Evolutionary conservation across 23 red algal species (phyloP).

Genomic region (Gracilaria domingensis): DNA sequence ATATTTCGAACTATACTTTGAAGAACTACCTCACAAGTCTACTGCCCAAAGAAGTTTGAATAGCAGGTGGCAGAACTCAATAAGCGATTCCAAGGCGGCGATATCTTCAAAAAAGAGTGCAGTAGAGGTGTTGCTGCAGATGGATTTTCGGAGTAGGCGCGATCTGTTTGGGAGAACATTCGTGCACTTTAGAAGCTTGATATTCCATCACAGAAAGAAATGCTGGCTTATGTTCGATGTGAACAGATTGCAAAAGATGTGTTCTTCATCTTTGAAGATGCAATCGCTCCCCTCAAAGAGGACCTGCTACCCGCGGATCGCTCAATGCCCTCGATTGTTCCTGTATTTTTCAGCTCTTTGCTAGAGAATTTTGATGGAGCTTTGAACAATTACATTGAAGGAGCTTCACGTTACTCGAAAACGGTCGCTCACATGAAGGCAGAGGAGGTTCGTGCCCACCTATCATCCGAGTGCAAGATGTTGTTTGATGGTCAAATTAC

Average conservation of each 20-base stretch:
- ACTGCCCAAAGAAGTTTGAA: constrained; percentile 63
- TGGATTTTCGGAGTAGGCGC: constrained; percentile 83
- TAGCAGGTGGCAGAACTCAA: constrained; percentile 58
- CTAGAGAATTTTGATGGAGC: constrained; percentile 36
- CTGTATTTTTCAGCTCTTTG: constrained; percentile 23
- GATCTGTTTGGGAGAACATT: constrained; percentile 90
- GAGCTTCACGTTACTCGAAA: constrained; percentile 70
- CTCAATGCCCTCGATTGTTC: constrained; percentile 25
- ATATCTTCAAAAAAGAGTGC: constrained; percentile 80
- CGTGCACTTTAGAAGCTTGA: constrained; percentile 93
- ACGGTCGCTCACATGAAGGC: constrained; percentile 71
- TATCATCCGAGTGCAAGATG: constrained; percentile 64
- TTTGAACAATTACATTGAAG: constrained; percentile 48
- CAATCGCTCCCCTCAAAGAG: constrained; percentile 15
- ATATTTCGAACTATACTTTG: constrained; percentile 92
- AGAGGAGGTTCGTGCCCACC: constrained; percentile 48
- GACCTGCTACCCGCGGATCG: constrained; percentile 49
- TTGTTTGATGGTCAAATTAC: constrained; percentile 70
- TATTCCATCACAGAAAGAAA: constrained; percentile 93
- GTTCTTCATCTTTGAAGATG: constrained; percentile 19
- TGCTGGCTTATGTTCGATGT: constrained; percentile 91
- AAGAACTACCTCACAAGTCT: constrained; percentile 91
- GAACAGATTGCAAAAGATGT: constrained; percentile 91
- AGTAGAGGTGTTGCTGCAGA: constrained; percentile 83
- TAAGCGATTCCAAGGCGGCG: constrained; percentile 69